phyloP scores from a whole-genome alignment of 306 rosid species.

The Lupinus albus region DNA sequence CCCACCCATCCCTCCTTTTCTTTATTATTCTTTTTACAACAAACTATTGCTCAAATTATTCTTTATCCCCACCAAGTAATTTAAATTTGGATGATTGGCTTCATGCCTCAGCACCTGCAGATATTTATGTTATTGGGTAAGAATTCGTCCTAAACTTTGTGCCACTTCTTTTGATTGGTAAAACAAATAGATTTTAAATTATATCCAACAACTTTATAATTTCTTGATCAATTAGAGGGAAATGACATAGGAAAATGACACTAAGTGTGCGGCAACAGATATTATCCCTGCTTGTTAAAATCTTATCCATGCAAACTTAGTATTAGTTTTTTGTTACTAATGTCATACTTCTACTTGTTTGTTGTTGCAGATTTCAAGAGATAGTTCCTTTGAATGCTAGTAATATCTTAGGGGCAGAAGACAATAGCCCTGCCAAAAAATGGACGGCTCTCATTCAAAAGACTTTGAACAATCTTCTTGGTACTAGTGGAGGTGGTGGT shows the following conservation, averaged over 20 bases:
- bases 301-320: constrained; percentile 16
- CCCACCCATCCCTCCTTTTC: no score
- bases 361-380: constrained; percentile 86
- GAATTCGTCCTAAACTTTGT: constrained; percentile 25
- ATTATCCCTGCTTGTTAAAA: background rate
- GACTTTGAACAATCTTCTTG: constrained; percentile 89
- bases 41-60: no score
- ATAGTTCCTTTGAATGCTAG: constrained; percentile 98
- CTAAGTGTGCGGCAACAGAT: no score
- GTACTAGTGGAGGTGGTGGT: constrained; percentile 70
- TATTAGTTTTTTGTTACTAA: constrained; percentile 28
- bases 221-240: no score
- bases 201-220: no score
- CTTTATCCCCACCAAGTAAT: constrained; percentile 89
- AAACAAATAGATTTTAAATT: no score
- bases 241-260: background rate
- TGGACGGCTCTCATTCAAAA: constrained; percentile 91
- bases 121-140: constrained; percentile 98
- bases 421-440: constrained; percentile 98
- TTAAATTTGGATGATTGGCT: constrained; percentile 90
- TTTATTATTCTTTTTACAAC: no score
- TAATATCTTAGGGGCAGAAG: constrained; percentile 92
- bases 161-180: no score
- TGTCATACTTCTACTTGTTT: constrained; percentile 33
- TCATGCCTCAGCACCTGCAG: constrained; percentile 96